Conservation (phyloP, 768 basidiomycete species). For the Psilocybe cyanescens region DNA sequence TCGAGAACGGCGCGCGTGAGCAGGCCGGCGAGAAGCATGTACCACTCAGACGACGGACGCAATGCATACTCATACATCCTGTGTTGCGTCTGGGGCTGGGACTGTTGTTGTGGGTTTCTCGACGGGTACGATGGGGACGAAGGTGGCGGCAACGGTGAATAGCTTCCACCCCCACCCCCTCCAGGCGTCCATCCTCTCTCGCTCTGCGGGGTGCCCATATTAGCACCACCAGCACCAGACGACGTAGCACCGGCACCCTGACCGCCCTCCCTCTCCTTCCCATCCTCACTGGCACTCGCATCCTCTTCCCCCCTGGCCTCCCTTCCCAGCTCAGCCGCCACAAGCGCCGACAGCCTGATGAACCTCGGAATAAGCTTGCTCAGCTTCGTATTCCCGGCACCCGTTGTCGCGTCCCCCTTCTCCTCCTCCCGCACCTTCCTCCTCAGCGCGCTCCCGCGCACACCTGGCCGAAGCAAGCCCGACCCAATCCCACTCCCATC, state of each 20-base stretch:
- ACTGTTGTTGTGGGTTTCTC: constrained; percentile 3
- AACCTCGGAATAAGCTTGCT: constrained; percentile 73
- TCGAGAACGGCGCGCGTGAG: constrained; percentile 85
- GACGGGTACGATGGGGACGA: constrained; percentile 12
- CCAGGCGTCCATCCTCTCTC: constrained; percentile 10
- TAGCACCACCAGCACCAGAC: not conserved
- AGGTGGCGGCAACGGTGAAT: constrained; percentile 14
- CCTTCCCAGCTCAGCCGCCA: constrained; percentile 75
- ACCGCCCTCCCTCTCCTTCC: constrained; percentile 22
- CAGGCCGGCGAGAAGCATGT: constrained; percentile 74
- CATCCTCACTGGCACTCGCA: constrained; percentile 31
- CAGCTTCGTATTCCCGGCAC: constrained; percentile 65
- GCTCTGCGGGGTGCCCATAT: not conserved
- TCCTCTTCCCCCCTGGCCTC: constrained; percentile 67
- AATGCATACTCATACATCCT: constrained; percentile 53
- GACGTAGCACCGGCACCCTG: not conserved
- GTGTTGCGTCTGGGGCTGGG: constrained; percentile 14
- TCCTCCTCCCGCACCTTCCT: constrained; percentile 41
- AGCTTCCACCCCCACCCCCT: constrained; percentile 1
- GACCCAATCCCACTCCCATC: constrained; percentile 77
- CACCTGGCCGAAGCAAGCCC: constrained; percentile 62
- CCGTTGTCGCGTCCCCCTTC: constrained; percentile 31
- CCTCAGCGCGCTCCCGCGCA: constrained; percentile 61
- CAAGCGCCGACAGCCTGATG: constrained; percentile 75
- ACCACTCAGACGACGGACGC: constrained; percentile 79